Evolutionary conservation across 306 rosid species (phyloP).

Genomic region (Gynostemma pentaphyllum): DNA sequence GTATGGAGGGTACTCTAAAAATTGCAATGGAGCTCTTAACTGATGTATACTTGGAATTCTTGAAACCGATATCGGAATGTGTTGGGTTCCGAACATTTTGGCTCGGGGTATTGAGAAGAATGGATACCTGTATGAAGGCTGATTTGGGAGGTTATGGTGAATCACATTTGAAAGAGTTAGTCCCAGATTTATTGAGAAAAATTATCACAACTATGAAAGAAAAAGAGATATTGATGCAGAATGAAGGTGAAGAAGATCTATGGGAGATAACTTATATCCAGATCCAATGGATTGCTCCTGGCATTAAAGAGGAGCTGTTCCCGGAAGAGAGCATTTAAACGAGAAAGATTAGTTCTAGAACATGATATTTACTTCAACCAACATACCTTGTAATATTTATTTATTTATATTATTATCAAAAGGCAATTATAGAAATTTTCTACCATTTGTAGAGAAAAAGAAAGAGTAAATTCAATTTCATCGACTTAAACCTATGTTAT

Average conservation of each 20-base stretch:
- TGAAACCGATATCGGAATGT: conserved; percentile 47
- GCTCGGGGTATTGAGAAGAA: conserved; percentile 80
- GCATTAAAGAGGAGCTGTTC: conserved; percentile 66
- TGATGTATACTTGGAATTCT: conserved; percentile 52
- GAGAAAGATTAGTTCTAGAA: not conserved
- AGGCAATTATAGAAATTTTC: not conserved
- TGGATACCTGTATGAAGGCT: conserved; percentile 91
- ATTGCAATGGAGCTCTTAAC: conserved; percentile 62
- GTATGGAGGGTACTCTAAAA: conserved; percentile 86
- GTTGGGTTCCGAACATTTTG: conserved; percentile 58
- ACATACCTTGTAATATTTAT: not conserved
- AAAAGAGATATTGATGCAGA: conserved; percentile 34
- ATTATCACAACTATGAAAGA: conserved; percentile 66
- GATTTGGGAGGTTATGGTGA: conserved; percentile 63
- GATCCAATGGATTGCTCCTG: conserved; percentile 87
- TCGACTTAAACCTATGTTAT: not conserved
- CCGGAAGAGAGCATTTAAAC: conserved; percentile 28
- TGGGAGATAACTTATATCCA: conserved; percentile 79
- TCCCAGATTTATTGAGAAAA: conserved; percentile 58
- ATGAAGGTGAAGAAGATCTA: conserved; percentile 71
- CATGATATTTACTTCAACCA: not conserved
- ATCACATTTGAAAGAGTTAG: conserved; percentile 36
- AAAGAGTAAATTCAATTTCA: not conserved
- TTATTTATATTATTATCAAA: not conserved
- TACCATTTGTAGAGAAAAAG: not conserved